Evolutionary conservation across 768 basidiomycete species (phyloP), one percentile per base, ranked within the genome.

Genomic region (Vishniacozyma victoriae): DNA sequence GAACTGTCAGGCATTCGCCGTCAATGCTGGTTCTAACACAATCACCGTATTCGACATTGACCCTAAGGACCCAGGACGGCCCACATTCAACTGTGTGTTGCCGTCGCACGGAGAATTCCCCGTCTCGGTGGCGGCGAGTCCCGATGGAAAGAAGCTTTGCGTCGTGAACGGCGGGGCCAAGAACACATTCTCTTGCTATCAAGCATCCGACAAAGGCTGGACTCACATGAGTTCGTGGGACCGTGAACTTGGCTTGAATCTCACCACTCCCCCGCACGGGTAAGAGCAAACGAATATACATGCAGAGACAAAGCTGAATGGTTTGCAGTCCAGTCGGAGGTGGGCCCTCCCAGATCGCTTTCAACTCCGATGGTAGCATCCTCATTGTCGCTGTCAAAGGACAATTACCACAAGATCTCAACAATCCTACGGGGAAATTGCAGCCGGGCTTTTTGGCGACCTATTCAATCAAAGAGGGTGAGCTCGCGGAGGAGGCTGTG

Each of bases 1-100:
- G 2, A 35, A 35, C 13, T 2, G 35, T 20, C 40, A 42, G 24
- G 25, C 43, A 12, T 29, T 49, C n/a, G 48, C 24, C 25, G 48
- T 49, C 25, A 49, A 49, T 29, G 48, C 48, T 22, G 48, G 48
- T 13, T 49, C 48, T 6, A 23, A 49, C 26, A 23, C 48, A n/a
- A 31, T 49, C 18, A 42, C 48, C 11, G 48, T 49, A 16, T 49
- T 49, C 41, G 41, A 49, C 41, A 49, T 49, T 29, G 48, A 49
- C 29, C 39, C 39, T 9, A 9, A 19, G 15, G 48, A 41, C 33
- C 48, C 48, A 12, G 39, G 20, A 7, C 4, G 22, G 20, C 40
- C 41, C 7, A 3, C n/a, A 5, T 27, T 42, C 14, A 18, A 29
- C 19, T 18, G 16, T 15, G 24, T 26, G 13, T 49, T 29, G 23